Conservation (phyloP, 257 asterid genomes). For the Primulina eburnea region DNA sequence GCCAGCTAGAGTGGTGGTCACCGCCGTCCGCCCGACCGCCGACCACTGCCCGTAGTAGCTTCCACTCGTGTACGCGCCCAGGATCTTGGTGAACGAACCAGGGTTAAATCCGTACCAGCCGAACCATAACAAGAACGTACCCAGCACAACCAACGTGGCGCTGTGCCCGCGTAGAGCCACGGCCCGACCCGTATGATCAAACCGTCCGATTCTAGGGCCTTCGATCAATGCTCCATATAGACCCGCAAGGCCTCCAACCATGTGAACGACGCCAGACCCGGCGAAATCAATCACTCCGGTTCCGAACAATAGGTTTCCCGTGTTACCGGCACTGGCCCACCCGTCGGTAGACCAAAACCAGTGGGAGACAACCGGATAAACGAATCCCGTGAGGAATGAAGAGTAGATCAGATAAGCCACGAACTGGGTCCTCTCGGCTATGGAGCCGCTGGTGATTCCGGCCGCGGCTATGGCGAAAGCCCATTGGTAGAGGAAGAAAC, state of each 20-base stretch:
- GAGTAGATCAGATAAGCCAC: conserved; percentile 77
- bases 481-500: conserved; percentile 75
- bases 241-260: conserved; percentile 93
- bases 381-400: conserved; percentile 75
- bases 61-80: conserved; percentile 38
- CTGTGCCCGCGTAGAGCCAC: conserved; percentile 67
- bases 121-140: conserved; percentile 75
- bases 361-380: conserved; percentile 83
- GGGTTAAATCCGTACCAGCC: conserved; percentile 97
- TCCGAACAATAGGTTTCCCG: conserved; percentile 45
- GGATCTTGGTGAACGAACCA: conserved; percentile 67
- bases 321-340: conserved; percentile 71
- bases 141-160: conserved; percentile 71
- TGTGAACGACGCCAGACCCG: conserved; percentile 90
- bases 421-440: conserved; percentile 84
- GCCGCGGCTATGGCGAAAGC: conserved; percentile 98
- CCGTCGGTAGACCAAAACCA: conserved; percentile 93
- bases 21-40: conserved; percentile 92
- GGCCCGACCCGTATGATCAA: conserved; percentile 70
- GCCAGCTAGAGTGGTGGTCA: conserved; percentile 83
- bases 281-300: conserved; percentile 90
- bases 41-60: conserved; percentile 86
- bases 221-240: conserved; percentile 72
- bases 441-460: conserved; percentile 88
- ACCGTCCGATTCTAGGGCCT: conserved; percentile 87